Base-by-base conservation (phyloP, 2,329 filamentous ascomycete species). In the Cercospora janseana region DNA sequence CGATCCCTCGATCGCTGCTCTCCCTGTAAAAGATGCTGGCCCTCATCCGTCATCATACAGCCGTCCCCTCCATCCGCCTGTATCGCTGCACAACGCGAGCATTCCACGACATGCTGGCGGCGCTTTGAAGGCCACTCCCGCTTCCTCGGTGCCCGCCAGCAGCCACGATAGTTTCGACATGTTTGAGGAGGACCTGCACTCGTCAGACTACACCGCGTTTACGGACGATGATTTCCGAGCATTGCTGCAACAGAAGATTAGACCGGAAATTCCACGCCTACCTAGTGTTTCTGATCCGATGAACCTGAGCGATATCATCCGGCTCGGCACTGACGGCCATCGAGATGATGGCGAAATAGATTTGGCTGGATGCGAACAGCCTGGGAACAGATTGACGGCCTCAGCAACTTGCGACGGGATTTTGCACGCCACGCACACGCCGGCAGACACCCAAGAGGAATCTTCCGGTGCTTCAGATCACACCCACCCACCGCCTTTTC, bases 91-190 rank as follows among this genome's bases (percentile, higher is more conserved):
- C 6, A 49, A 48, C 13, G 32, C 69, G 21, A 70, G 67, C 13
- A 63, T 62, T 10, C 72, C 63, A 57, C 66, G 70, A 13, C 70
- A 73, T 35, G 66, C 70, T 52, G 74, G 74, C 58, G 72, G 70
- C 51, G 70, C 70, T 3, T 69, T 74, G 44, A 67, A 67, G 44
- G 34, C 54, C 12, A 32, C 52, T 20, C 45, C 57, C 21, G 10
- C 13, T 32, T 16, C 20, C 10, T 37, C 43, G n/a, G 31, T 23
- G 15, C 20, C 31, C 13, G 32, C 43, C 15, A 46, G 43, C 10
- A 38, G 21, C 8, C 43, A 46, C 26, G 54, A 59, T 37, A 52
- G 58, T 5, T 46, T 52, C 23, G 62, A 60, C 56, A 46, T 66
- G 66, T 34, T 49, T 24, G 46, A 49, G 16, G 26, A 49, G 26